Evolutionary conservation across 164 flowering plant species (phyloP), one percentile per base, ranked within the genome.

Genomic region (Cinnamomum chago): DNA sequence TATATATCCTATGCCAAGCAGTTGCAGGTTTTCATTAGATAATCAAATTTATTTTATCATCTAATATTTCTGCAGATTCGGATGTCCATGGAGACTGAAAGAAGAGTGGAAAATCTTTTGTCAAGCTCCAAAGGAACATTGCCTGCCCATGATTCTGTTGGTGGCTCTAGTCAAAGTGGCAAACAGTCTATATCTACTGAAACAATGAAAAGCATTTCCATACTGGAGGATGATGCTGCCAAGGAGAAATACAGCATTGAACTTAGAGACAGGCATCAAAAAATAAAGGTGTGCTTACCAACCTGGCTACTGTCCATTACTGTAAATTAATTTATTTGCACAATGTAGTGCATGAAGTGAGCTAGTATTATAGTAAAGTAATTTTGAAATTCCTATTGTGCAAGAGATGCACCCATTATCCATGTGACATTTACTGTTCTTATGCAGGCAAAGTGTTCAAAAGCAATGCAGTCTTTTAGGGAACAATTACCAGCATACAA

Each of bases 401-500:
- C 22, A 11, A 64, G 67, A 20, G 27, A 15, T 25, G 18, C 28
- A 5, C 51, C 3, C 24, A 1, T 35, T 52, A 5, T 1, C 9
- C 58, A 20, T 25, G 14, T 74, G 70, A 50, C 30, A 11, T 25
- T 72, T 75, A 23, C 65, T 69, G 3, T 2, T 72, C 62, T 22
- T 50, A 75, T 84, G 60, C 86, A 95, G 99, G 86, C 80, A 73
- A 85, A 77, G 0, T 78, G 80, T 75, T 81, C 81, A 17, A 89
- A 85, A 82, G 86, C 71, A 77, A 89, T 95, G 90, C 81, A 69
- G 70, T 80, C 87, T 73, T 92, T 95, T 81, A 85, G 98, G 77
- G 95, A 89, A 83, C 86, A 85, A 72, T 91, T 95, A 72, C 98
- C 99, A 25, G 96, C 98, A 70, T 90, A 76, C 80, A 95, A 92